Base-by-base conservation (phyloP, 2,329 filamentous ascomycete species). In the Ramularia endophylla region DNA sequence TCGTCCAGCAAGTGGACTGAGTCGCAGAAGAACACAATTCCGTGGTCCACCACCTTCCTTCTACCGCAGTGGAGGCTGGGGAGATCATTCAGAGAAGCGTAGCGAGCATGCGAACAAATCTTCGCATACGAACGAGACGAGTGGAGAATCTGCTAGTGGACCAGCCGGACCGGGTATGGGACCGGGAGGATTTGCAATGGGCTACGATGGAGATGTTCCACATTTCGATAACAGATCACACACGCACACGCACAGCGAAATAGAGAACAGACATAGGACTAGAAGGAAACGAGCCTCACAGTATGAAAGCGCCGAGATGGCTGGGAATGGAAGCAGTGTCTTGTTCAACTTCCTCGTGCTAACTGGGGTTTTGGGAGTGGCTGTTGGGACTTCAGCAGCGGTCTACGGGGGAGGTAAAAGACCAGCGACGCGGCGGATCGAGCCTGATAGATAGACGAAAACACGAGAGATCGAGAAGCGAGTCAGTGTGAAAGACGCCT, bases 41-140 rank as follows among this genome's bases (percentile, higher is more conserved):
- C 78, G 77, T 15, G 90, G 90, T 0, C 90, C 92, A 3, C 89
- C 92, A 37, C 89, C 90, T 0, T 86, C 80, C 50, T 97, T 95
- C 68, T 95, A 87, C 65, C 76, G 82, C 13, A 81, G 75, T 47
- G 88, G 87, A 4, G 87, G 85, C 3, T 94, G 87, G 75, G 86
- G 85, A 35, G 62, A 68, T 2, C 77, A 85, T 44, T 60, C 66
- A 2, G 74, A 74, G 27, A 84, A 83, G 65, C 64, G 80, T 27
- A 64, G 66, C 40, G 71, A 72, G 27, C 56, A 68, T 41, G 66
- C 66, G 11, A 41, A 48, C 9, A 51, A 53, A 33, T 56, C 54
- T 3, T 61, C 58, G 32, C 61, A 50, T 43, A 52, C 46, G 22
- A 50, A 52, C 38, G 55, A 57, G 44, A 54, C 52, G 34, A 47